Base-by-base conservation (phyloP, 2,329 filamentous ascomycete genomes). In the Emericellopsis cladophorae region DNA sequence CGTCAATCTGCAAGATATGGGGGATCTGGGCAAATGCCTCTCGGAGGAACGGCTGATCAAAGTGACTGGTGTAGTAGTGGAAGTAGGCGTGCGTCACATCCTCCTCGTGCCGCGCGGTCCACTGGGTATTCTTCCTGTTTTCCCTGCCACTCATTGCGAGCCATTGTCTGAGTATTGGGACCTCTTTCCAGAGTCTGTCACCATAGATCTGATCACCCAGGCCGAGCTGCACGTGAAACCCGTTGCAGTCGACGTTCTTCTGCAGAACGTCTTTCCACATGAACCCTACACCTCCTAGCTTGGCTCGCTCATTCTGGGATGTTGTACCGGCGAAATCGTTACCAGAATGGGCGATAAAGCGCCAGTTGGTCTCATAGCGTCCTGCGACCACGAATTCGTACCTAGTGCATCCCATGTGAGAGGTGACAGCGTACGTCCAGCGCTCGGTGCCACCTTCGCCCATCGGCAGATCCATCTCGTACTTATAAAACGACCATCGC, bases 191-290 rank as follows among this genome's bases (percentile, higher is more conserved):
- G 48, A 98, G 65, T 29, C 92, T 72, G 60, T 98, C 92, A 2
- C 87, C 92, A 55, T 93, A 96, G 40, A 98, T 93, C 58, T 98
- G 92, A 45, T 92, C 86, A 42, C 92, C 92, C 5, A 95, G 66
- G 12, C 90, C 92, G 7, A 98, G 70, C 55, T 98, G 92, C 7
- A 86, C 81, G 54, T 98, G 92, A 59, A 96, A 98, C 1, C 92
- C 92, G 42, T 89, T 88, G 50, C 89, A 95, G 51, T 98, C 92
- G 23, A 89, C 79, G 53, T 98, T 94, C 70, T 95, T 95, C 62
- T 95, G 88, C 55, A 98, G 72, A 23, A 98, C 89, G 52, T 98
- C 92, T 54, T 95, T 96, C 92, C 92, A 98, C 90, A 98, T 94
- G 55, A 92, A 85, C 1, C 89, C 86, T 1, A 93, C 75, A 2